Percentiles rank a stretch among this genome's conserved stretches.
Conservation (phyloP, 2,329 filamentous ascomycete genomes). For the Fusarium tjaetaba region DNA sequence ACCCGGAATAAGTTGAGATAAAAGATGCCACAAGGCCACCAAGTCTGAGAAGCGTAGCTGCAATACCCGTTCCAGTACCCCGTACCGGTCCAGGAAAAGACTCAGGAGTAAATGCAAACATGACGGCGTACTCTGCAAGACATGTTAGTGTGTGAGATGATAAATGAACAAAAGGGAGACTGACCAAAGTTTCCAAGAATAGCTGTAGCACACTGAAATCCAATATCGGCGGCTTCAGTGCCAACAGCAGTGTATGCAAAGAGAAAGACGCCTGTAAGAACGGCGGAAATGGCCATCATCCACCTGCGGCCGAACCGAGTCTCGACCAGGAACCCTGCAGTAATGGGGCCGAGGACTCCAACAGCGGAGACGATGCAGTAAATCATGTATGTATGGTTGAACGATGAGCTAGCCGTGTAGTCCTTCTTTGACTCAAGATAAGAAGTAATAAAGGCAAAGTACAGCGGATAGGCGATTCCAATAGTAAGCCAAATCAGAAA, state of each 20-base stretch:
- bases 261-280: conserved; percentile 31
- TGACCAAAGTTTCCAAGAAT: conserved; percentile 1
- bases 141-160: not conserved
- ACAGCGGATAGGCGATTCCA: conserved; percentile 66
- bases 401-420: not conserved
- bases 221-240: not conserved
- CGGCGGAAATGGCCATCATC: not conserved
- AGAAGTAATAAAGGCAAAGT: conserved; percentile 58
- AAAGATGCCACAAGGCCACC: conserved; percentile 54
- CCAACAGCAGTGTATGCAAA: conserved; percentile 27
- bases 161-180: not conserved
- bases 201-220: conserved; percentile 1
- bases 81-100: conserved; percentile 63
- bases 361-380: conserved; percentile 39
- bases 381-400: conserved; percentile 21
- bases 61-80: conserved; percentile 62
- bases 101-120: conserved; percentile 55
- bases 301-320: conserved; percentile 26
- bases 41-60: conserved; percentile 50
- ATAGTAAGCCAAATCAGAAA: conserved; percentile 67
- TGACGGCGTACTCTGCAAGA: not conserved
- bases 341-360: conserved; percentile 33
- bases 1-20: conserved; percentile 55
- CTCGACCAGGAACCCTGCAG: conserved; percentile 35
- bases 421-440: conserved; percentile 41